Conservation (phyloP, 139 green algal species). For the Chara braunii region DNA sequence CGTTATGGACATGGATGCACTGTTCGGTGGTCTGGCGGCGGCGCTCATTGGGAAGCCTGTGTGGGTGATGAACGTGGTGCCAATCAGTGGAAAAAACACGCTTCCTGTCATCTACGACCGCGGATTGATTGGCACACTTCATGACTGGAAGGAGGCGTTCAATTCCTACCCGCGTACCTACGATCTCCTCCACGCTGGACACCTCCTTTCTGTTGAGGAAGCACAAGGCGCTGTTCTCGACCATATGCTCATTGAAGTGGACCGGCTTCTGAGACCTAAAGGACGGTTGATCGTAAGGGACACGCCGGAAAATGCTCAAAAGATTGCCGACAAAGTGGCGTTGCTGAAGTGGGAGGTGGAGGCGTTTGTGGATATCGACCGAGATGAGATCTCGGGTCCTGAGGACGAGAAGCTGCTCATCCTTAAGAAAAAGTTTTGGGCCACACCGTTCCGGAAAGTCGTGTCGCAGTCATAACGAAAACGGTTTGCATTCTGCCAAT, state of each 20-base stretch:
- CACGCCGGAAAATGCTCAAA: too few relatives aligned
- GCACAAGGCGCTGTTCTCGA: too few relatives aligned
- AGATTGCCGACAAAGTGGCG: too few relatives aligned
- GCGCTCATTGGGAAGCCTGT: conserved; percentile 10
- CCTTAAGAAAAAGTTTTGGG: too few relatives aligned
- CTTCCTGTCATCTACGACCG: conserved; percentile 27
- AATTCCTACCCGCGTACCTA: conserved; percentile 30
- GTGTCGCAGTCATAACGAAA: too few relatives aligned
- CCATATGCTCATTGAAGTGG: conserved; percentile 20
- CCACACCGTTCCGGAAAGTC: too few relatives aligned
- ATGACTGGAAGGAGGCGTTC: conserved; percentile 39
- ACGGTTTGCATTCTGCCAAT: too few relatives aligned
- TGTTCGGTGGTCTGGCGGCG: conserved; percentile 15
- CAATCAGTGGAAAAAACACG: conserved; percentile 19
- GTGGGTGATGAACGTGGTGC: conserved; percentile 36
- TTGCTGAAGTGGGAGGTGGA: too few relatives aligned
- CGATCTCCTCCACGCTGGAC: conserved; percentile 19
- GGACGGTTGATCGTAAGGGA: too few relatives aligned
- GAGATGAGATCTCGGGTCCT: too few relatives aligned
- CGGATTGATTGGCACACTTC: conserved; percentile 22
- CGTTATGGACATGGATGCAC: conserved; percentile 20
- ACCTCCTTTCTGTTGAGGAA: conserved; percentile 10
- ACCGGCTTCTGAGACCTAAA: conserved; percentile 3
- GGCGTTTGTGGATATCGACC: too few relatives aligned
- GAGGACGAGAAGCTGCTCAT: too few relatives aligned